Base-by-base conservation (phyloP, 495 filamentous ascomycete genomes). In the Bacidia gigantensis region DNA sequence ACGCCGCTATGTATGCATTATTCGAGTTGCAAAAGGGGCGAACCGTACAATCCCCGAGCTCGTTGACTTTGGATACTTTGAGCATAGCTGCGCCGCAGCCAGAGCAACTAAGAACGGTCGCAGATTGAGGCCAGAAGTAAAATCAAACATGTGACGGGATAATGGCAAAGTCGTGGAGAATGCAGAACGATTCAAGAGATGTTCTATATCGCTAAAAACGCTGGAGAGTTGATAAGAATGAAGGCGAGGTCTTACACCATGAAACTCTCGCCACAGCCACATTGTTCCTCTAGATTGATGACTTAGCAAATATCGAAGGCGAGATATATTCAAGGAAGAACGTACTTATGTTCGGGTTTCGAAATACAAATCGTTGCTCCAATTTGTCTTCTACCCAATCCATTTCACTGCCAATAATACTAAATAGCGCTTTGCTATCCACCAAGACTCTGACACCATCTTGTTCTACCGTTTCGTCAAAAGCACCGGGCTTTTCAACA, bases 361-460 rank as follows among this genome's bases (percentile, higher is more conserved):
- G 79, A 67, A 98, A 98, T 54, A 95, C 81, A 70, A 98, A 98
- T 59, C 83, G 72, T 62, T 82, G 75, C 63, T 79, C 93, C 60
- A 98, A 64, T 67, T 90, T 93, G 60, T 96, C 93, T 67, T 97
- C 89, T 2, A 90, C 78, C 90, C 89, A 98, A 63, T 98, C 92
- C 92, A 98, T 98, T 73, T 97, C 92, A 59, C 86, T 95, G 9
- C 93, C 92, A 64, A 98, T 95, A 41, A 98, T 95, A 63, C 87
- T 95, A 60, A 98, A 92, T 53, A 98, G 70, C 54, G 92, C 92
- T 69, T 95, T 97, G 69, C 84, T 89, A 69, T 98, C 92, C 50
- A 98, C 87, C 66, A 98, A 61, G 26, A 98, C 93, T 71, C 84
- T 92, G 12, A 98, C 92, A 2, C 89, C 92, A 59, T 95, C 92